A percentile compares a stretch with the other conserved stretches of the same genome.
These are phyloP conservation scores for Musa itinerans DNA, from an alignment of 176 grass and related monocot species.

Conservation along the genomic window DNA sequence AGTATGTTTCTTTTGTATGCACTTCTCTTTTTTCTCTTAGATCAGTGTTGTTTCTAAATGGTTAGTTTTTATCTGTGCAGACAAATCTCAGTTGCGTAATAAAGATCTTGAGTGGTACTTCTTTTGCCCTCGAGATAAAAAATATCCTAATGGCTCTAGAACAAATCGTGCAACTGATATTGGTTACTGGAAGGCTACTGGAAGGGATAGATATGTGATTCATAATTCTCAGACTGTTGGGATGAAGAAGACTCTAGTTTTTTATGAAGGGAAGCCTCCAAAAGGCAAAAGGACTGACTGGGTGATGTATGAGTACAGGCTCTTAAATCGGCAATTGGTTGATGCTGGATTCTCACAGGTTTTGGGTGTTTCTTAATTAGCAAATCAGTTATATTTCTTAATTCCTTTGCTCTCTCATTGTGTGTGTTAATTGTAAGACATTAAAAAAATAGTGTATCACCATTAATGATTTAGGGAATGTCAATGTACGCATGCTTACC, in stretches of 20 bases:
- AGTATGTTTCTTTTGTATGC: neutral
- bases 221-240: slow-evolving; percentile 54
- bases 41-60: slow-evolving; percentile 14
- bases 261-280: slow-evolving; percentile 71
- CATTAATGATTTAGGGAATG: too few relatives aligned
- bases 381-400: neutral
- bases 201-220: slow-evolving; percentile 56
- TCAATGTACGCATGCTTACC: too few relatives aligned
- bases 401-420: too few relatives aligned
- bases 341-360: slow-evolving; percentile 50
- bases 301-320: slow-evolving; percentile 92
- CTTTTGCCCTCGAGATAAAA: slow-evolving; percentile 66
- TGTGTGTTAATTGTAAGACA: too few relatives aligned
- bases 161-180: slow-evolving; percentile 56
- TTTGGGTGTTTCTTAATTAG: neutral
- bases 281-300: slow-evolving; percentile 69
- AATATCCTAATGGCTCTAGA: slow-evolving; percentile 62
- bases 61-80: slow-evolving; percentile 24
- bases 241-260: slow-evolving; percentile 80
- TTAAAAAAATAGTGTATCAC: too few relatives aligned
- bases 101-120: slow-evolving; percentile 80
- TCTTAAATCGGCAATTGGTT: slow-evolving; percentile 42
- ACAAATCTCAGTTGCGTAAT: slow-evolving; percentile 54
- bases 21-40: neutral
- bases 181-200: slow-evolving; percentile 89